A percentile compares a stretch with the other conserved stretches of the same genome.
Evolutionary conservation across 108 stramenopile genomes (phyloP).

Genomic region (Cylindrotheca fusiformis): DNA sequence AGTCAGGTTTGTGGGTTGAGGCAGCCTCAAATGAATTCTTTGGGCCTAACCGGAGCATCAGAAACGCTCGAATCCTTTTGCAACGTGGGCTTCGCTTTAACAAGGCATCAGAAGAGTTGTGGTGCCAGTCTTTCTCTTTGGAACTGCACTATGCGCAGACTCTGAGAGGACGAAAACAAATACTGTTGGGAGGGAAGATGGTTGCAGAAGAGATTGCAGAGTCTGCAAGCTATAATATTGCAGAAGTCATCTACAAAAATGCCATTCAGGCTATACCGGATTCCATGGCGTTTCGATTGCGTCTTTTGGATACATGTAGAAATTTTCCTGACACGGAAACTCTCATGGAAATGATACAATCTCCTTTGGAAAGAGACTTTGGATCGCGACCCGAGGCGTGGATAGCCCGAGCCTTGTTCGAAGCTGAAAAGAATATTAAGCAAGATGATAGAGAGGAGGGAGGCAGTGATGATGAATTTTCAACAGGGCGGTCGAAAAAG

Average conservation of each 20-base stretch:
- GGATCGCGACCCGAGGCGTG: constrained; percentile 67
- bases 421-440: constrained; percentile 12
- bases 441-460: constrained; percentile 8
- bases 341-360: constrained; percentile 54
- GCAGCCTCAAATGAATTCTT: constrained; percentile 86
- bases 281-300: constrained; percentile 60
- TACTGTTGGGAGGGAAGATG: constrained; percentile 30
- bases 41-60: constrained; percentile 56
- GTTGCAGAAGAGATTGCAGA: constrained; percentile 19
- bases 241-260: constrained; percentile 67
- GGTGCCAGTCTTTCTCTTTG: constrained; percentile 80
- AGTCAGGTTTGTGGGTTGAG: constrained; percentile 81
- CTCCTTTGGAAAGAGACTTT: constrained; percentile 55
- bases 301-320: constrained; percentile 67
- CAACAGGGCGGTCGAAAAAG: constrained; percentile 37
- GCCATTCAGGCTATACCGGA: constrained; percentile 69
- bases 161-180: constrained; percentile 57
- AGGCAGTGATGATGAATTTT: constrained; percentile 15
- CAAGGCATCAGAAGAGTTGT: constrained; percentile 56
- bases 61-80: constrained; percentile 77
- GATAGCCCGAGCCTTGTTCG: constrained; percentile 65
- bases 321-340: constrained; percentile 62
- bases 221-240: constrained; percentile 29
- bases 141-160: constrained; percentile 85
- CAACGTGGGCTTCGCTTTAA: constrained; percentile 82